A percentile compares a stretch with the other conserved stretches of the same genome.
Conservation (phyloP, 1,284 basidiomycete genomes). For the Albatrellus sp. region DNA sequence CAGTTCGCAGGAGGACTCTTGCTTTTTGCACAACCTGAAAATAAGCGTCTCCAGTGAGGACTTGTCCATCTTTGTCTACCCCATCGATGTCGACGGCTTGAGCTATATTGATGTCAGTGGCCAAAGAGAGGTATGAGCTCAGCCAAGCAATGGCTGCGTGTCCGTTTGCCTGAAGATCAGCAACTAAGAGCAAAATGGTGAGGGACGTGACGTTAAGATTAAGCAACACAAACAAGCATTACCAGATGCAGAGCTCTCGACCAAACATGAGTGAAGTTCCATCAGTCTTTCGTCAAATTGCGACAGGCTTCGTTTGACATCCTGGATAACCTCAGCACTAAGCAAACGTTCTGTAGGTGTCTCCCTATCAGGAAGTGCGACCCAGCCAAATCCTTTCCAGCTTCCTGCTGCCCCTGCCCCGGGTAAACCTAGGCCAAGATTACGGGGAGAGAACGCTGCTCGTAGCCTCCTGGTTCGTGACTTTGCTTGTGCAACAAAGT, state of each 20-base stretch:
- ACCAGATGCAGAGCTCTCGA: slow-evolving; percentile 5
- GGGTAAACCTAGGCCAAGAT: slow-evolving; percentile 60
- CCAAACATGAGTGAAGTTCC: slow-evolving; percentile 8
- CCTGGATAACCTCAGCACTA: slow-evolving; percentile 36
- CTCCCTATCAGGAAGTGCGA: slow-evolving; percentile 36
- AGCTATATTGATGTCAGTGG: slow-evolving; percentile 63
- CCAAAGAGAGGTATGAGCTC: slow-evolving; percentile 40
- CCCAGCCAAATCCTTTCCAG: slow-evolving; percentile 76
- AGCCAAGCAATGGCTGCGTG: slow-evolving; percentile 40
- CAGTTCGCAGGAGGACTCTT: slow-evolving; percentile 46
- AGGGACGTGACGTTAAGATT: not conserved
- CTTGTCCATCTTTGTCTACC: slow-evolving; percentile 34
- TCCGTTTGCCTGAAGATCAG: slow-evolving; percentile 17
- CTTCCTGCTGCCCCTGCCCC: slow-evolving; percentile 55
- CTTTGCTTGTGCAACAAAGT: slow-evolving; percentile 13
- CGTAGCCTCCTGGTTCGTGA: slow-evolving; percentile 41
- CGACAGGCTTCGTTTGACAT: slow-evolving; percentile 34
- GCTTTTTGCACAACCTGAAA: slow-evolving; percentile 53
- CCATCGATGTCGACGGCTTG: slow-evolving; percentile 70
- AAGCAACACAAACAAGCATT: slow-evolving; percentile 3
- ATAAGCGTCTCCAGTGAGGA: slow-evolving; percentile 36
- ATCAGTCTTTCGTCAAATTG: slow-evolving; percentile 36
- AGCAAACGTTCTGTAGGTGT: slow-evolving; percentile 38
- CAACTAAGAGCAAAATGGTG: slow-evolving; percentile 1
- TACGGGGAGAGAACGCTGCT: slow-evolving; percentile 49